These are phyloP conservation scores for Effrenium voratum DNA, from an alignment of 73 alveolate genomes.

Conservation along the genomic window DNA sequence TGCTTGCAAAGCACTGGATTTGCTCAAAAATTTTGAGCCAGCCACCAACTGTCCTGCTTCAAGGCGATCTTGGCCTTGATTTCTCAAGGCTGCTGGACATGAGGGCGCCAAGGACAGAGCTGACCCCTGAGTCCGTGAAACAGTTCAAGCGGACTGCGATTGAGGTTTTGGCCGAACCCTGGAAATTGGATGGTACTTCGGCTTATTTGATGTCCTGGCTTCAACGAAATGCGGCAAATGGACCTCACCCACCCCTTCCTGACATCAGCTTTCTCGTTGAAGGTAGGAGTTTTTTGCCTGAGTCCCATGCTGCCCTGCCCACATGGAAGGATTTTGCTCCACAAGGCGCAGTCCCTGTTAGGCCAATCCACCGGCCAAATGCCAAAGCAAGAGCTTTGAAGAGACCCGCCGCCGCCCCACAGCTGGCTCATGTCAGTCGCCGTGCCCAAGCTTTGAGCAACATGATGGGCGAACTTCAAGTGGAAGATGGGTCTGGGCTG, in stretches of 20 bases:
- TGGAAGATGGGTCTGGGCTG: no score
- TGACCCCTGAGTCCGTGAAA: background rate
- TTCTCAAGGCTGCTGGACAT: background rate
- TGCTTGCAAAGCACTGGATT: background rate
- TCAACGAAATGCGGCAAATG: background rate
- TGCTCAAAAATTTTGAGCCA: background rate
- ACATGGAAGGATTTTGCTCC: conserved; percentile 9
- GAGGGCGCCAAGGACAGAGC: background rate
- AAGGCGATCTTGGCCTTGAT: background rate
- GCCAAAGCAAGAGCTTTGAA: background rate
- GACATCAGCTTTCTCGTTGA: background rate
- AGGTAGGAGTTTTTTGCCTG: background rate
- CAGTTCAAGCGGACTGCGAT: background rate
- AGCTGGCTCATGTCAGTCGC: background rate
- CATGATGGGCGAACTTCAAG: no score
- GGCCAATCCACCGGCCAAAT: background rate
- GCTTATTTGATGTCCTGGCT: background rate
- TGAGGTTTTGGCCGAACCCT: background rate
- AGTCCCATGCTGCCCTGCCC: background rate
- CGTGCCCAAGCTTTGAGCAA: background rate
- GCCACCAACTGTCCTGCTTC: background rate
- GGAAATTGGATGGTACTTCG: background rate
- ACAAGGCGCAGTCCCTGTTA: background rate
- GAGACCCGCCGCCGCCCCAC: background rate
- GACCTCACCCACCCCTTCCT: background rate